A percentile compares a stretch with the other conserved stretches of the same genome.
Evolutionary conservation across 1,139 yeast genomes (phyloP).

Genomic region (Tardiomyces depauwii): DNA sequence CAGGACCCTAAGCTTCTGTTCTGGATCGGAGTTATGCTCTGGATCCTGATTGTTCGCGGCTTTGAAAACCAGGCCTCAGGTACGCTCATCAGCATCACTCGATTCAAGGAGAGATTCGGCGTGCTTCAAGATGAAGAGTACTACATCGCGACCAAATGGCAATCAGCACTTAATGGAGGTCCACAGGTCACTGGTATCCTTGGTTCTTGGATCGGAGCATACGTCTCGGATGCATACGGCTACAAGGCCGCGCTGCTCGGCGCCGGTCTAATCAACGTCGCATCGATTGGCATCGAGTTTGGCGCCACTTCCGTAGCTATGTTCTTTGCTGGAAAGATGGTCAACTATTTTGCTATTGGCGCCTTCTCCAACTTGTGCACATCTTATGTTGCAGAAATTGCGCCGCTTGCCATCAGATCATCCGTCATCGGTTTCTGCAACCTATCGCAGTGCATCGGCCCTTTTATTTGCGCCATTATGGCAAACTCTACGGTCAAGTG

Average conservation of each 20-base stretch:
- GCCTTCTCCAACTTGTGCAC: constrained; percentile 11
- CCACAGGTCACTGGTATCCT: constrained; percentile 18
- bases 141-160: constrained; percentile 23
- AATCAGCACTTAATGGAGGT: constrained; percentile 24
- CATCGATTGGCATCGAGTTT: constrained; percentile 21
- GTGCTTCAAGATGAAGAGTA: constrained; percentile 11
- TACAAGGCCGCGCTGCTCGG: constrained; percentile 11
- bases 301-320: constrained; percentile 17
- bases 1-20: constrained; percentile 4
- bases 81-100: constrained; percentile 16
- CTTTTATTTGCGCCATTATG: constrained; percentile 17
- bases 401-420: constrained; percentile 25
- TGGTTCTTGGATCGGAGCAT: constrained; percentile 12
- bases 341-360: constrained; percentile 22
- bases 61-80: constrained; percentile 20
- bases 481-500: constrained; percentile 13
- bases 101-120: constrained; percentile 24
- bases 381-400: constrained; percentile 23
- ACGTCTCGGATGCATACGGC: constrained; percentile 14
- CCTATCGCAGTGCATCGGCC: constrained; percentile 24
- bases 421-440: constrained; percentile 19
- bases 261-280: constrained; percentile 10
- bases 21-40: constrained; percentile 6
- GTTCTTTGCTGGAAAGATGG: constrained; percentile 22
- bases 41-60: constrained; percentile 6